Percentiles rank a stretch among this genome's conserved stretches.
These are phyloP conservation scores for Sporisorium sorghi DNA, from an alignment of 1,284 basidiomycete genomes.

Conservation along the genomic window DNA sequence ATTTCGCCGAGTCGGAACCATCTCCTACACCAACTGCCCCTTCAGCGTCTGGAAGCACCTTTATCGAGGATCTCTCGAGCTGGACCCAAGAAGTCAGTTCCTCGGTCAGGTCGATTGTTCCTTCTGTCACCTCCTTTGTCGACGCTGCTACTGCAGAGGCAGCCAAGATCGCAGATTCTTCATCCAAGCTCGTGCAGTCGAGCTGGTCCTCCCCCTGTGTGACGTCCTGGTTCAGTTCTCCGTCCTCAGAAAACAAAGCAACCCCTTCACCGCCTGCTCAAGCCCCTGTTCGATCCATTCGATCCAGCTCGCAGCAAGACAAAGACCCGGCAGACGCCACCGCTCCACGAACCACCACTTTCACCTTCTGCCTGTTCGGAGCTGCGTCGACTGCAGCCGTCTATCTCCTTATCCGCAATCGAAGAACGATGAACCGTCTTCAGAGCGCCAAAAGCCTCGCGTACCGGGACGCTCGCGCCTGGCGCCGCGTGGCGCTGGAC, in stretches of 20 bases:
- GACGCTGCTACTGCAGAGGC: neutral
- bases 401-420: slow-evolving; percentile 25
- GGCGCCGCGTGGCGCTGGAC: slow-evolving; percentile 48
- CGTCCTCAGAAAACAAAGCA: neutral
- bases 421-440: slow-evolving; percentile 46
- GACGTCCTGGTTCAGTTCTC: slow-evolving; percentile 22
- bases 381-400: slow-evolving; percentile 29
- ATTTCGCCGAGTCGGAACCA: neutral
- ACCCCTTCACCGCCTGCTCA: neutral
- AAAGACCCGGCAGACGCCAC: neutral
- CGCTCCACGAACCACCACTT: slow-evolving; percentile 31
- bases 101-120: slow-evolving; percentile 10
- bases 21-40: neutral
- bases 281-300: neutral
- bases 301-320: neutral
- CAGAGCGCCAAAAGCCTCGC: slow-evolving; percentile 35
- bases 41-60: neutral
- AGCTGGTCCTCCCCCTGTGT: slow-evolving; percentile 1
- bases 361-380: slow-evolving; percentile 48
- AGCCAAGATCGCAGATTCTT: neutral
- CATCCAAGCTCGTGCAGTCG: neutral
- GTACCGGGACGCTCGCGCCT: slow-evolving; percentile 42
- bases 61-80: slow-evolving; percentile 9
- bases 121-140: slow-evolving; percentile 1
- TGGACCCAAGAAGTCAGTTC: slow-evolving; percentile 6